phyloP scores from a whole-genome alignment of 2,329 filamentous ascomycete species.

The Paracamarosporium sp. region DNA sequence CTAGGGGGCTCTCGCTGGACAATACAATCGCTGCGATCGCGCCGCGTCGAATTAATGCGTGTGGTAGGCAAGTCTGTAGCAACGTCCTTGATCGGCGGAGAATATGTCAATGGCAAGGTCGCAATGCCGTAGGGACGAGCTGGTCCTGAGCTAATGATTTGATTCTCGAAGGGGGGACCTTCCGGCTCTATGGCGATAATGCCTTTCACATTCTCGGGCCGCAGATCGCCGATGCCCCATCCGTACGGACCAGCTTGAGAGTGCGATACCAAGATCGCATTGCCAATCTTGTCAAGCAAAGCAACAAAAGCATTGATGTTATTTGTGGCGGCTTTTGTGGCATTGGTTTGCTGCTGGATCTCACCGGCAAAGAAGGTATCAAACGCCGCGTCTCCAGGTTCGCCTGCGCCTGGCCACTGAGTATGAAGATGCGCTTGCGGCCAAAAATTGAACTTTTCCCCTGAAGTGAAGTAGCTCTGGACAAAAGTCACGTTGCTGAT shows the following conservation, averaged over 20 bases:
- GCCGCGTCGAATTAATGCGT: slow-evolving; percentile 13
- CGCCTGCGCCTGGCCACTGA: slow-evolving; percentile 44
- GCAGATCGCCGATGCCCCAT: slow-evolving; percentile 55
- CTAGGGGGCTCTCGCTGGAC: slow-evolving; percentile 32
- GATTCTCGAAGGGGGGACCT: slow-evolving; percentile 56
- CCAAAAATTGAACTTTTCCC: slow-evolving; percentile 6
- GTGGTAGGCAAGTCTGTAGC: slow-evolving; percentile 18
- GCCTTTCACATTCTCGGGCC: slow-evolving; percentile 55
- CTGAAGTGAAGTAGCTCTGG: slow-evolving; percentile 9
- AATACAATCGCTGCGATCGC: neutral
- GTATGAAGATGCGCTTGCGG: slow-evolving; percentile 36
- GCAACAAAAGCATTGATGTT: neutral
- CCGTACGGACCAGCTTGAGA: slow-evolving; percentile 55
- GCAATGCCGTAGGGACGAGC: slow-evolving; percentile 37
- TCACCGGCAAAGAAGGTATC: slow-evolving; percentile 51
- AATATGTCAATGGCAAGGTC: slow-evolving; percentile 29
- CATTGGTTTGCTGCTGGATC: neutral
- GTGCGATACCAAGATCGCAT: slow-evolving; percentile 50
- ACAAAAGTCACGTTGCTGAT: slow-evolving; percentile 1
- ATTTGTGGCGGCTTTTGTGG: neutral
- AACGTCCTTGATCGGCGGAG: slow-evolving; percentile 24
- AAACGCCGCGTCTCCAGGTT: slow-evolving; percentile 53
- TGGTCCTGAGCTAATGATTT: slow-evolving; percentile 14
- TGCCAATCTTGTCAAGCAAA: slow-evolving; percentile 49
- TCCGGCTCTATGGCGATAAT: slow-evolving; percentile 61